Percentiles rank a stretch among this genome's conserved stretches.
Conservation (phyloP, 768 basidiomycete genomes). For the Suillus discolor region DNA sequence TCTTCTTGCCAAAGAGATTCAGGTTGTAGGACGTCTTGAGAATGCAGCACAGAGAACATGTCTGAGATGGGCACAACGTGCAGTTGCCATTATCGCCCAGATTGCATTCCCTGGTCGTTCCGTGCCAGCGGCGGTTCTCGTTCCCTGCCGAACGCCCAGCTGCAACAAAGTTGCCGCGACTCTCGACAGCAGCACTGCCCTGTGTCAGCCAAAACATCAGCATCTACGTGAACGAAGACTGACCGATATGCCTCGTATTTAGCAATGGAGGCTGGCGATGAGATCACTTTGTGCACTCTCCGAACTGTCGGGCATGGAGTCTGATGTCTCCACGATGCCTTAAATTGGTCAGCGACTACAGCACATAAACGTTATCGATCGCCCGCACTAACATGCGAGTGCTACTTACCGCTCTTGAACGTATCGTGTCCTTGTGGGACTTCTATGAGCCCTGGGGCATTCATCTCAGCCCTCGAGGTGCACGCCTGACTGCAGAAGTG, state of each 20-base stretch:
- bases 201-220: not conserved
- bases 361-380: conserved; percentile 8
- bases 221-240: conserved; percentile 12
- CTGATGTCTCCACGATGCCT: conserved; percentile 66
- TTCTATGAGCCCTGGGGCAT: conserved; percentile 59
- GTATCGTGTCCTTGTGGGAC: conserved; percentile 61
- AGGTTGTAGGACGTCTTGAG: conserved; percentile 66
- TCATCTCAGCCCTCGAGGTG: conserved; percentile 53
- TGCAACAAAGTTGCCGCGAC: conserved; percentile 57
- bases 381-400: not conserved
- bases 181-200: conserved; percentile 55
- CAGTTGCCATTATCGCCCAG: conserved; percentile 64
- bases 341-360: conserved; percentile 67
- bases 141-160: conserved; percentile 63
- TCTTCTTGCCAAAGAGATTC: conserved; percentile 66
- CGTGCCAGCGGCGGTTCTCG: conserved; percentile 77
- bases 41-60: conserved; percentile 67
- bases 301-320: conserved; percentile 59
- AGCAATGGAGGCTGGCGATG: conserved; percentile 48
- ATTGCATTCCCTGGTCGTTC: conserved; percentile 65
- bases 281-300: conserved; percentile 65
- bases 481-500: conserved; percentile 66
- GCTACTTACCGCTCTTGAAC: conserved; percentile 60
- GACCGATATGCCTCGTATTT: conserved; percentile 67
- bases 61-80: conserved; percentile 50